Evolutionary conservation across 345 rosid species (phyloP), one percentile per base, ranked within the genome.

Genomic region (Cardamine resedifolia): DNA sequence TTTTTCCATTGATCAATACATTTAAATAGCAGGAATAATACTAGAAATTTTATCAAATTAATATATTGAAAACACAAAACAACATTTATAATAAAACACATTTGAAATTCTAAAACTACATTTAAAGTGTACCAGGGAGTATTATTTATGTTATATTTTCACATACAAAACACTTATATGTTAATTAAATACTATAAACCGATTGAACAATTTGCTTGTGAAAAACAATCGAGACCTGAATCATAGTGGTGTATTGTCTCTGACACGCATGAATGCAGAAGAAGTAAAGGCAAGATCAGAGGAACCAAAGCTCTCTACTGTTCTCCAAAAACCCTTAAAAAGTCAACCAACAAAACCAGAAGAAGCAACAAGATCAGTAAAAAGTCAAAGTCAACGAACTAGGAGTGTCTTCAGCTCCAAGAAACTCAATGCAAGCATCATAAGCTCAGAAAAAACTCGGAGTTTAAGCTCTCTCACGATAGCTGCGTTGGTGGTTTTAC

Each of bases 401-500:
- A 28, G 26, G n/a, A 69, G 30, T 56, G 31, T 70, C 18, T 87
- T 90, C 77, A 83, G 84, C 55, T 83, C 91, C 61, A 88, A 82
- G 68, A 79, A 79, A 31, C 58, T 90, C 14, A 82, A 80, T 64
- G 78, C 81, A 28, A 85, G 88, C 72, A 80, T 92, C 52, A 62
- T 85, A 38, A 78, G 81, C 52, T 83, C 95, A 1, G 85, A 88
- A 59, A 77, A 74, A 50, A 78, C 59, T 10, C 87, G 96, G 3
- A 85, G 83, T 38, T 55, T 81, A 16, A 88, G 84, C 70, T 87
- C 91, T 50, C 79, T 90, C 14, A 51, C 80, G n/a, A 78, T 85
- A 71, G 91, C 90, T 5, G 66, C 73, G 11, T 61, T 84, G 21
- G 96, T 87, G 39, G 83, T 90, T 43, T 61, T 88, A 15, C 78